Conservation (phyloP, 768 basidiomycete genomes). For the Amanita polypyramis region DNA sequence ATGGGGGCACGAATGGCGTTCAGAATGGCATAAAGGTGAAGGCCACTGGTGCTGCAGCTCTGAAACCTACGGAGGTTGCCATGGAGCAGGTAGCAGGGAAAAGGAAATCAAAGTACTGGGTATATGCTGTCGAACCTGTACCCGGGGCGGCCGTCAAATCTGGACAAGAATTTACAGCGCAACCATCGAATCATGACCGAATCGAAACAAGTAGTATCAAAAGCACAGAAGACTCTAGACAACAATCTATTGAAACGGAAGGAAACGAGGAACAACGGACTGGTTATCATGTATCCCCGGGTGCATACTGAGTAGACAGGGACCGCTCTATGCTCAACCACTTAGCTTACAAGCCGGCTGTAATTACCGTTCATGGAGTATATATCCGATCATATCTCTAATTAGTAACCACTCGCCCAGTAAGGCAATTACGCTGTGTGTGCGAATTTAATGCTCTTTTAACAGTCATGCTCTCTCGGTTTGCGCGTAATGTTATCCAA, state of each 20-base stretch:
- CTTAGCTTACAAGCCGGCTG: not conserved
- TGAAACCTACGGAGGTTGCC: constrained; percentile 67
- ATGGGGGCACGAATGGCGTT: constrained; percentile 12
- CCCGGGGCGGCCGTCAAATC: not conserved
- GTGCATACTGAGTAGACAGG: constrained; percentile 14
- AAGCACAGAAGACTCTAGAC: not conserved
- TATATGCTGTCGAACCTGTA: constrained; percentile 74
- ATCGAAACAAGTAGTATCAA: not conserved
- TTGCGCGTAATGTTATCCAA: constrained; percentile 31
- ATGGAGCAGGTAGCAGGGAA: constrained; percentile 68
- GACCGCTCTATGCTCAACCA: constrained; percentile 1
- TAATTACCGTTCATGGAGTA: not conserved
- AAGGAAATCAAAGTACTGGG: constrained; percentile 84
- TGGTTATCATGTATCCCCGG: not conserved
- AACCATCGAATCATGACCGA: constrained; percentile 4
- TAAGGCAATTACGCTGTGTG: too few relatives aligned
- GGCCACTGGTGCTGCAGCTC: constrained; percentile 47
- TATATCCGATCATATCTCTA: not conserved
- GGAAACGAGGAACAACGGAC: constrained; percentile 3
- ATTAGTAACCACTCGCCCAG: not conserved
- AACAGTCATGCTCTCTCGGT: constrained; percentile 36
- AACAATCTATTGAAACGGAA: not conserved
- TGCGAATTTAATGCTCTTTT: too few relatives aligned
- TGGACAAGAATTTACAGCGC: not conserved
- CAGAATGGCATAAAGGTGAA: constrained; percentile 36